phyloP scores from a whole-genome alignment of 1,139 yeast genomes.

The Taphrina sp. region DNA sequence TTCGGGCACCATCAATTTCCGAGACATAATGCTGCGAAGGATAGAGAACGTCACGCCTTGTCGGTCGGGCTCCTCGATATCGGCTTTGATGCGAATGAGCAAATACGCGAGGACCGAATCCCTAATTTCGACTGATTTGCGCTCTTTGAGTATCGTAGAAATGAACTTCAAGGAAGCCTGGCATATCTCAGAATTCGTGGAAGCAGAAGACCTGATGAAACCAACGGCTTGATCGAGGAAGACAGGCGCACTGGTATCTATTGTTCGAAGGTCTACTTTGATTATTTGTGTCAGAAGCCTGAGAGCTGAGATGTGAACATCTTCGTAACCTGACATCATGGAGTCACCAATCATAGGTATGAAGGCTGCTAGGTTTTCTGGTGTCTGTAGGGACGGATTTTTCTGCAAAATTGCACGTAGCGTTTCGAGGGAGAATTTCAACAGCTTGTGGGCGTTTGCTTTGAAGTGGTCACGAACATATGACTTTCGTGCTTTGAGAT shows the following conservation, averaged over 20 bases:
- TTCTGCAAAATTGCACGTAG: slow-evolving; percentile 68
- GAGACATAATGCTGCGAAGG: slow-evolving; percentile 68
- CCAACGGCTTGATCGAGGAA: slow-evolving; percentile 56
- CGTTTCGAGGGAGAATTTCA: slow-evolving; percentile 71
- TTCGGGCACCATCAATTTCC: slow-evolving; percentile 78
- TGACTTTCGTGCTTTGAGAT: slow-evolving; percentile 21
- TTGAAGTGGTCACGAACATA: slow-evolving; percentile 25
- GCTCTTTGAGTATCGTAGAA: slow-evolving; percentile 69
- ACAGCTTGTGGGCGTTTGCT: slow-evolving; percentile 35
- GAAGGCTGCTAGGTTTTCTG: slow-evolving; percentile 66
- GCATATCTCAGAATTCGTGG: slow-evolving; percentile 76
- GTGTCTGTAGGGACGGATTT: slow-evolving; percentile 58
- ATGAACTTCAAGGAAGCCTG: slow-evolving; percentile 76
- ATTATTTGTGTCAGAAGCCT: slow-evolving; percentile 51
- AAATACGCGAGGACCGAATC: slow-evolving; percentile 73
- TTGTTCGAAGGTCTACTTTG: slow-evolving; percentile 43
- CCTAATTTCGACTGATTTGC: slow-evolving; percentile 62
- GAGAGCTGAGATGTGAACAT: slow-evolving; percentile 66
- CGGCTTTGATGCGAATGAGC: slow-evolving; percentile 76
- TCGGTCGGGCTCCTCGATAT: slow-evolving; percentile 82
- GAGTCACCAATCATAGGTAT: slow-evolving; percentile 67
- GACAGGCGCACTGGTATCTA: slow-evolving; percentile 35
- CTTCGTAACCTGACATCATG: slow-evolving; percentile 66
- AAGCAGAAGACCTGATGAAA: slow-evolving; percentile 70
- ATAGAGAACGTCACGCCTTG: slow-evolving; percentile 88